Conservation (phyloP, 2,329 filamentous ascomycete species). For the Colletotrichum camelliae region DNA sequence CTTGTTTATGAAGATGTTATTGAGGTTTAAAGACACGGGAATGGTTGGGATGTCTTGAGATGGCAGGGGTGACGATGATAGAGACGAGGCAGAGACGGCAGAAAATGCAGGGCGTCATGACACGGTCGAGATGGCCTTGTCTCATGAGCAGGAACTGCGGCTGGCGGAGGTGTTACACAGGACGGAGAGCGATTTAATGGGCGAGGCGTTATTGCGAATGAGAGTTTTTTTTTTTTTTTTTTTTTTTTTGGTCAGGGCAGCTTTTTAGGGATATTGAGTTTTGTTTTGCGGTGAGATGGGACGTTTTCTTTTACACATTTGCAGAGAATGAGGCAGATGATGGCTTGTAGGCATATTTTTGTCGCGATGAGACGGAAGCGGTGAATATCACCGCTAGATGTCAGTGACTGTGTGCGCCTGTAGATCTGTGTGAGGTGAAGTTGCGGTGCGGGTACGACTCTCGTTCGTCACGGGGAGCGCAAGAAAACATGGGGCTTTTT, state of each 20-base stretch:
- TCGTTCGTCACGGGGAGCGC: too few relatives aligned
- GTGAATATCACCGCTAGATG: neutral
- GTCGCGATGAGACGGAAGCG: neutral
- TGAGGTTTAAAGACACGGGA: too few relatives aligned
- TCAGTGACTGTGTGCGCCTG: neutral
- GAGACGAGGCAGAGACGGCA: too few relatives aligned
- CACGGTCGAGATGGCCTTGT: neutral
- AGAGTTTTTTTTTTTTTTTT: too few relatives aligned
- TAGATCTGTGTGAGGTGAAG: neutral
- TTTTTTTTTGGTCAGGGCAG: too few relatives aligned
- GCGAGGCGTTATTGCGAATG: too few relatives aligned
- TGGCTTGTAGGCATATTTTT: neutral
- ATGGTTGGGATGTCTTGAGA: too few relatives aligned
- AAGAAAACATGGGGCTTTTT: too few relatives aligned
- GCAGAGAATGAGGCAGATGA: neutral
- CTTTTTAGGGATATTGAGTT: too few relatives aligned
- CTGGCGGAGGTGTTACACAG: neutral
- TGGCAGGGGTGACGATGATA: too few relatives aligned
- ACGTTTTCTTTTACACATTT: neutral
- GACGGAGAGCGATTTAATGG: accelerated
- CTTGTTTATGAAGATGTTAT: too few relatives aligned
- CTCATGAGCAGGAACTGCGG: neutral
- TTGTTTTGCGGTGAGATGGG: neutral
- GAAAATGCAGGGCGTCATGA: too few relatives aligned
- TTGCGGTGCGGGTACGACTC: neutral